Base-by-base conservation (phyloP, 345 rosid genomes). In the Salix brachista region DNA sequence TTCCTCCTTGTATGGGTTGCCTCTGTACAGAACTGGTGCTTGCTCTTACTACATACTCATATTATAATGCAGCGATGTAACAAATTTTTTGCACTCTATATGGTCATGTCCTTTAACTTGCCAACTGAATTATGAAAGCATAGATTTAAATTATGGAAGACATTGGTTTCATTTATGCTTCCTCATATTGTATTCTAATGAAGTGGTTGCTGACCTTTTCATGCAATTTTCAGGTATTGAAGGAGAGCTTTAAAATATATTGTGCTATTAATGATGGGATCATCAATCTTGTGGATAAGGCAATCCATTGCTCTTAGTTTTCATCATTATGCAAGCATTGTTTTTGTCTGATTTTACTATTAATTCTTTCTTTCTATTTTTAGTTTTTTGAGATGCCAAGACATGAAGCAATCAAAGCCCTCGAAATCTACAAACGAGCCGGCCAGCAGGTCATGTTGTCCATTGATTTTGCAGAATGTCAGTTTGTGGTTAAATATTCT, bases 311-410 rank as follows among this genome's bases (percentile, higher is more conserved):
- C 74, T 79, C 70, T 67, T 58, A 58, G 68, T 75, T 80, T 19
- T 72, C 14, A 17, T 52, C 34, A 67, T 34, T 28, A 23, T 67
- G 75, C 72, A 30, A 46, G 66, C 77, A 23, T 66, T 74, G 14
- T 34, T 72, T 70, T 60, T 54, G 72, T 26, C 73, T 34, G 64
- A 21, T 41, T 14, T 34, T 77, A 44, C 32, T 77, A 81, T 28
- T 8, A 12, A n/a, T 8, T 69, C 39, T 74, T 11, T 78, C 66
- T 34, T 67, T 81, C 50, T 80, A 70, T 11, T 78, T 88, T 84
- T 93, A 96, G 97, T 94, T 94, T 83, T 94, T 94, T 89, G 98
- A 92, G 88, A 94, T 94, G 98, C 96, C 98, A 78, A 91, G 94
- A 69, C 98, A 94, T 72, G 98, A 94, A 87, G 98, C 98, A 65